Conservation (phyloP, 73 alveolate species). For the Blepharisma japonicum region DNA sequence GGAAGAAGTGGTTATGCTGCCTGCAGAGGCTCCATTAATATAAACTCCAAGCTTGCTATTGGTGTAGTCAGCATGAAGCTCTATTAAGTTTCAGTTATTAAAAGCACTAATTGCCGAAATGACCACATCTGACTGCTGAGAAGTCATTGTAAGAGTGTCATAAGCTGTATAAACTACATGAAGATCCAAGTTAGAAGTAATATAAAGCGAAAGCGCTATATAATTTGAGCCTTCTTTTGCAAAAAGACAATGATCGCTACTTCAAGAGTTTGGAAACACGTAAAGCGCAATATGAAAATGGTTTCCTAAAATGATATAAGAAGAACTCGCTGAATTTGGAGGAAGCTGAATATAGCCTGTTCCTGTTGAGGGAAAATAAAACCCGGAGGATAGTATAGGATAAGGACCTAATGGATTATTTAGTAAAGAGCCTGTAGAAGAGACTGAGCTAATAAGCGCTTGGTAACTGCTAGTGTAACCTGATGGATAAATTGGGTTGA, state of each 20-base stretch:
- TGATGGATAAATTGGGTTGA: too few species aligned
- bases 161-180: background rate
- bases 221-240: background rate
- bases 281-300: background rate
- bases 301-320: background rate
- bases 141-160: background rate
- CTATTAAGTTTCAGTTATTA: background rate
- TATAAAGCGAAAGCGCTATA: background rate
- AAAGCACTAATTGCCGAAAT: background rate
- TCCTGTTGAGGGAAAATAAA: slow-evolving; percentile 15
- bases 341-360: background rate
- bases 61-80: background rate
- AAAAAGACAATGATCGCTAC: background rate
- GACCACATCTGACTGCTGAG: background rate
- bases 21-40: slow-evolving; percentile 7
- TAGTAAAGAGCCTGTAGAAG: too few species aligned
- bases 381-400: background rate
- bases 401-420: too few species aligned
- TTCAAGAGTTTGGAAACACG: background rate
- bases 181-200: background rate
- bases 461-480: too few species aligned
- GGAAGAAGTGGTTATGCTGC: background rate
- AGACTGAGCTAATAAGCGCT: too few species aligned
- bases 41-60: background rate
- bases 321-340: background rate